These are phyloP conservation scores for Bipolaris victoriae DNA, from an alignment of 2,329 filamentous ascomycete genomes.

Conservation along the genomic window DNA sequence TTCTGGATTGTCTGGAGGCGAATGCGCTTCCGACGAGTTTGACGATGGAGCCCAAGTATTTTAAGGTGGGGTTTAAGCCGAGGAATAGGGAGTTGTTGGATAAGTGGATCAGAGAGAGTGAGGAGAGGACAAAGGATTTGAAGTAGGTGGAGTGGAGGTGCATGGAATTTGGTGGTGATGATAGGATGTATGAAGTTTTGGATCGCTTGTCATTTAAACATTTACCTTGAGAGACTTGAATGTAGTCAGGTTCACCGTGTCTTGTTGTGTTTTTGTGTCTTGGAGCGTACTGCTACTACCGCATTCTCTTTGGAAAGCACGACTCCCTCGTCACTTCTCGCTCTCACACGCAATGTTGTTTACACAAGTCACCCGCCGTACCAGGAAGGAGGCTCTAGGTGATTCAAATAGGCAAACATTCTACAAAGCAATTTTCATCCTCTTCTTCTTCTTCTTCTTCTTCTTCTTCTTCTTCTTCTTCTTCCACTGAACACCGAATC, in stretches of 20 bases:
- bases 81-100: conserved; percentile 52
- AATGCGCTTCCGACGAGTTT: conserved; percentile 56
- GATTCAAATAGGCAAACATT: background rate
- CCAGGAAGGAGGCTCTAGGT: no score
- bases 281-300: no score
- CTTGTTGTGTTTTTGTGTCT: no score
- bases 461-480: background rate
- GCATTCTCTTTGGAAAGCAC: no score
- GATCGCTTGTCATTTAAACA: conserved; percentile 4
- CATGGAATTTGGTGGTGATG: conserved; percentile 30
- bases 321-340: no score
- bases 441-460: background rate
- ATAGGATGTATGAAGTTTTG: background rate
- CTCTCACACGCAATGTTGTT: no score
- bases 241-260: no score
- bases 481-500: background rate
- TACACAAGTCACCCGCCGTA: no score
- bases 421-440: background rate
- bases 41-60: conserved; percentile 59
- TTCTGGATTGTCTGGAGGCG: conserved; percentile 55
- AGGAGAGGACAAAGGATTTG: conserved; percentile 53
- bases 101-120: conserved; percentile 56
- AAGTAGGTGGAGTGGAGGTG: conserved; percentile 20
- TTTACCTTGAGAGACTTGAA: conserved; percentile 1
- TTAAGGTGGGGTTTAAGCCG: conserved; percentile 57